Evolutionary conservation across 108 stramenopile genomes (phyloP).

Genomic region (Cyclostephanos invisitatus): DNA sequence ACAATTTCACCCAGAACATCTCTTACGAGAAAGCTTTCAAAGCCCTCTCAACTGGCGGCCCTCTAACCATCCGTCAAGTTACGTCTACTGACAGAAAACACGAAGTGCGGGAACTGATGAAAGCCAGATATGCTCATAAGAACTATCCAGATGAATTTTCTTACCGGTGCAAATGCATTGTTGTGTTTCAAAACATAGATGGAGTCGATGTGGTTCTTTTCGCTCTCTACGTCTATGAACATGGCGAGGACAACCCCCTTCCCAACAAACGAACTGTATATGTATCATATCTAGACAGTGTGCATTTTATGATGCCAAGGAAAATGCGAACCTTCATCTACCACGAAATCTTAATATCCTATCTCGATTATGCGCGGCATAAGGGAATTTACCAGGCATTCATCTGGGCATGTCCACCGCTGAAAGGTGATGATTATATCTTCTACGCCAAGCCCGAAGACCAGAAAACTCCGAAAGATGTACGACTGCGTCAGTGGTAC

Average conservation of each 20-base stretch:
- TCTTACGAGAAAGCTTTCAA: conserved; percentile 72
- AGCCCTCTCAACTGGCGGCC: conserved; percentile 53
- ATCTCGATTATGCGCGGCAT: conserved; percentile 88
- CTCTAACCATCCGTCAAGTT: conserved; percentile 86
- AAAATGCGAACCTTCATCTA: conserved; percentile 90
- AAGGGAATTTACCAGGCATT: conserved; percentile 91
- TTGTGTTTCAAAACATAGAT: conserved; percentile 92
- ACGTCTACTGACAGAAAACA: conserved; percentile 85
- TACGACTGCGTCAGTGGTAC: conserved; percentile 94
- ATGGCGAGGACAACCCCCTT: conserved; percentile 85
- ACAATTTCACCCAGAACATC: conserved; percentile 49
- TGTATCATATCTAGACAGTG: conserved; percentile 92
- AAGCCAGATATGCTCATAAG: conserved; percentile 85
- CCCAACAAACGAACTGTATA: conserved; percentile 91
- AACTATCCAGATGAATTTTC: conserved; percentile 92
- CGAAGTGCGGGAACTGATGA: conserved; percentile 85
- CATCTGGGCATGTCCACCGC: conserved; percentile 99
- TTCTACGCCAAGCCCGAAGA: conserved; percentile 98
- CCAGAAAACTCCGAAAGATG: conserved; percentile 94
- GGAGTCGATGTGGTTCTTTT: conserved; percentile 93
- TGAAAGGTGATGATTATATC: conserved; percentile 98
- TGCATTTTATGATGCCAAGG: conserved; percentile 92
- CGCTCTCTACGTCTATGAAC: conserved; percentile 91
- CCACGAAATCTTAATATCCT: conserved; percentile 95
- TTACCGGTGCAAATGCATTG: conserved; percentile 90